phyloP scores from a whole-genome alignment of 129 eudicot species.

The Kitagawia praeruptora region DNA sequence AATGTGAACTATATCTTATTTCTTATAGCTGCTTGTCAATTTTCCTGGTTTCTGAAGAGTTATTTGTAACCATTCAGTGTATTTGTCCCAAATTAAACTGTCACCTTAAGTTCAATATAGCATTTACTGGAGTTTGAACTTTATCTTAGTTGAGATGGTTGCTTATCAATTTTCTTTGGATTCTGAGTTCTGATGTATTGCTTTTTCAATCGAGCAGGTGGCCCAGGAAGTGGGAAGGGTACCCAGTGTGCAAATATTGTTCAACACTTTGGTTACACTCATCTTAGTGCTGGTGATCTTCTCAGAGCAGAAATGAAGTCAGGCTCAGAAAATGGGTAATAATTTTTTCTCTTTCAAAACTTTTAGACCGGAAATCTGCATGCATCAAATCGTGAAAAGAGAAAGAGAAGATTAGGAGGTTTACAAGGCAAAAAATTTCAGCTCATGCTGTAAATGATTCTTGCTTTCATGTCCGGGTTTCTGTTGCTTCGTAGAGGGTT shows the following conservation, averaged over 20 bases:
- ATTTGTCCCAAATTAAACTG: neutral
- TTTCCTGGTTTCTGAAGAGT: neutral
- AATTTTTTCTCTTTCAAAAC: neutral
- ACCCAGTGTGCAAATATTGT: constrained; percentile 97
- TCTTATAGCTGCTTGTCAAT: neutral
- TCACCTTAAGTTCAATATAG: neutral
- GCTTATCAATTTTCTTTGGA: neutral
- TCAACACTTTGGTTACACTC: constrained; percentile 83
- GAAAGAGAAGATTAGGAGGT: neutral
- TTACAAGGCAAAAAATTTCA: neutral
- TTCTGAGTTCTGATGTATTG: neutral
- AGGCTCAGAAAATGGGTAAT: constrained; percentile 90
- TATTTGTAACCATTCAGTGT: neutral
- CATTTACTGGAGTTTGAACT: neutral
- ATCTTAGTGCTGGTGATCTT: constrained; percentile 99
- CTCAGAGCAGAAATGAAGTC: constrained; percentile 90
- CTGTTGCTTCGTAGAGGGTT: neutral
- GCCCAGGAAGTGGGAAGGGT: constrained; percentile 99
- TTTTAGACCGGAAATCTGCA: neutral
- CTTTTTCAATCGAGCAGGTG: constrained; percentile 50
- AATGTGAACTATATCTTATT: neutral
- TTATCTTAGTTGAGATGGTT: neutral
- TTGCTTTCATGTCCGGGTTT: neutral
- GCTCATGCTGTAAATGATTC: neutral
- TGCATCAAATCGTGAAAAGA: neutral